Percentiles rank a stretch among this genome's conserved stretches.
Evolutionary conservation across 1,139 yeast genomes (phyloP).

Genomic region (Diutina rugosa): DNA sequence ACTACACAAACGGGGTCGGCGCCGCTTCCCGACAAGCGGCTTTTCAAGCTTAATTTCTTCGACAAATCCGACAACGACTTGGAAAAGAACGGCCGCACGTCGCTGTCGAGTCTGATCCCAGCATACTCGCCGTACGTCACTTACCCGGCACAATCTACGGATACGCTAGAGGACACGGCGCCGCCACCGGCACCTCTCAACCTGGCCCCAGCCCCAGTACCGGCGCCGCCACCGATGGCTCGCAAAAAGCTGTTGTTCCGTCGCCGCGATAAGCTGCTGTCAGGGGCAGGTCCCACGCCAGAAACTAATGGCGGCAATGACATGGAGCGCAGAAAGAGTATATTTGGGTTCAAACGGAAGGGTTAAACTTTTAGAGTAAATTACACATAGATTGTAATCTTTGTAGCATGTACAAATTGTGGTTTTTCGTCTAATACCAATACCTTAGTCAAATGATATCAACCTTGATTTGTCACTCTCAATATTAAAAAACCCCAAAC

Average conservation of each 20-base stretch:
- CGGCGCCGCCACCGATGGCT: background rate
- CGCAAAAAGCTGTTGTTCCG: slow-evolving; percentile 1
- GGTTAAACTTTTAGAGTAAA: background rate
- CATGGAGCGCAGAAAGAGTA: background rate
- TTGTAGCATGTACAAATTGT: background rate
- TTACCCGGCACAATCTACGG: background rate
- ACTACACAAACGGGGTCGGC: background rate
- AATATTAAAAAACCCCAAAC: no score
- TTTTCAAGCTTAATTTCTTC: background rate
- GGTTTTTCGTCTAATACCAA: no score
- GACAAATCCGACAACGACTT: background rate
- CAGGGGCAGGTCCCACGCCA: background rate
- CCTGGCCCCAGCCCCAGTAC: background rate
- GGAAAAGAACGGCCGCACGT: background rate
- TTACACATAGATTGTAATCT: no score
- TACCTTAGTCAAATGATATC: no score
- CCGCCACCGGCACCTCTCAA: background rate
- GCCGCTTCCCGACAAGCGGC: background rate
- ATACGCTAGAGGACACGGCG: background rate
- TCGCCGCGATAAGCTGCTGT: background rate
- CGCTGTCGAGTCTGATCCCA: background rate
- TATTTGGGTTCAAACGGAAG: slow-evolving; percentile 1
- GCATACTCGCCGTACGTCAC: background rate
- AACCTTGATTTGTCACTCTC: no score
- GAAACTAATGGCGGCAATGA: background rate